Conservation (phyloP, 306 rosid genomes). For the Quercus variabilis region DNA sequence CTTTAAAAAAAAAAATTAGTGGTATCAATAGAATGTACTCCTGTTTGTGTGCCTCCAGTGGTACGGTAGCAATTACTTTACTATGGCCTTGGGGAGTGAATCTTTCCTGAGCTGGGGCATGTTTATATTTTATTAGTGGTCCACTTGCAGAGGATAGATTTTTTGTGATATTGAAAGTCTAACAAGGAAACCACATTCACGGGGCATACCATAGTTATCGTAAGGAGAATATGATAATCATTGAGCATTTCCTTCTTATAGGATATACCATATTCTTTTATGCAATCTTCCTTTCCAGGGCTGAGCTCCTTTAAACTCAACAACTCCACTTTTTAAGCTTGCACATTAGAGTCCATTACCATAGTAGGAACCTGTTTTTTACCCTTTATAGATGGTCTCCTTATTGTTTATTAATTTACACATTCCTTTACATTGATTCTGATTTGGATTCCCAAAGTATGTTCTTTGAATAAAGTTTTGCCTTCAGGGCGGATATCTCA, state of each 20-base stretch:
- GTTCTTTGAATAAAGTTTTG: not conserved
- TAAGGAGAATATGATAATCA: not conserved
- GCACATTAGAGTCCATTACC: not conserved
- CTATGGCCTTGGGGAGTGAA: not conserved
- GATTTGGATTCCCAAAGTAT: not conserved
- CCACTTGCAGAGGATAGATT: constrained; percentile 5
- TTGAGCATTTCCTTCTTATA: not conserved
- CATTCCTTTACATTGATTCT: not conserved
- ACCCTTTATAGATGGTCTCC: not conserved
- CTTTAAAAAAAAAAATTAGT: not conserved
- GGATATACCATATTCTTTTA: not conserved
- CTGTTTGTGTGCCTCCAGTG: not conserved
- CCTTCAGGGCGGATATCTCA: too few relatives aligned
- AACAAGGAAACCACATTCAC: not conserved
- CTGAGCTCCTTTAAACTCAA: not conserved
- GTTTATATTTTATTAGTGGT: not conserved
- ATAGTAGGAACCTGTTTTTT: not conserved
- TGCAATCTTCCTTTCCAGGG: not conserved
- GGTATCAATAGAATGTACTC: not conserved
- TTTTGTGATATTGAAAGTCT: not conserved
- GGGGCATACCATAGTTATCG: not conserved
- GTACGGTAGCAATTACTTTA: not conserved
- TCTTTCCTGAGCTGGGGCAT: not conserved
- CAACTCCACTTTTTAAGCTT: not conserved
- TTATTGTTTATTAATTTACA: not conserved